Conservation (phyloP, 73 alveolate species). For the Paramecium primaurelia region DNA sequence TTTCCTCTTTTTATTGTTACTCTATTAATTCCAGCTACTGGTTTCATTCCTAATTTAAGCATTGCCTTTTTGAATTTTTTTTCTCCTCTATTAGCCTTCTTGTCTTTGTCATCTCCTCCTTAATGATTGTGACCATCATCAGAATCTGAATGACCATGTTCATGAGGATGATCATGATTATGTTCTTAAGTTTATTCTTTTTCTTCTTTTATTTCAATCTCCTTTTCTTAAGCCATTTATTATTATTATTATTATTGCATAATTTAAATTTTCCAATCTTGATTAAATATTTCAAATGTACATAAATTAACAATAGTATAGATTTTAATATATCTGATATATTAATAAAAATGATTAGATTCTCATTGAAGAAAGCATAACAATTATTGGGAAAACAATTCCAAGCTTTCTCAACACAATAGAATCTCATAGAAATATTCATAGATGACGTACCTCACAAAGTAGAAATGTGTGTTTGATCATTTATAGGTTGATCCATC, state of each 20-base stretch:
- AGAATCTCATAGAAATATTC: conserved; percentile 16
- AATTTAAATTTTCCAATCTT: background rate
- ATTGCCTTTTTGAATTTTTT: conserved; percentile 96
- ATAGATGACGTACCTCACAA: conserved; percentile 35
- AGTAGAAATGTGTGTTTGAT: background rate
- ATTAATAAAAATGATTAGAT: background rate
- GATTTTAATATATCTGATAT: background rate
- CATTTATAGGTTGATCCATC: conserved; percentile 64
- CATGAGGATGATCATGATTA: conserved; percentile 21
- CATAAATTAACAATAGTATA: background rate
- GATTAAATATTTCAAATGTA: background rate
- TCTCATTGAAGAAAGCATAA: background rate
- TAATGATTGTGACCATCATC: conserved; percentile 63
- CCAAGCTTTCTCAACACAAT: conserved; percentile 15
- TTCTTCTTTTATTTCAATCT: background rate
- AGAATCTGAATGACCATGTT: conserved; percentile 27
- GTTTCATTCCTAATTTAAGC: conserved; percentile 92
- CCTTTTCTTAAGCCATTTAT: conserved; percentile 28
- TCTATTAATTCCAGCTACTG: conserved; percentile 92
- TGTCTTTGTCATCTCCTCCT: conserved; percentile 67
- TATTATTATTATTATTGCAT: background rate
- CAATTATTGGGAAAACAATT: conserved; percentile 5
- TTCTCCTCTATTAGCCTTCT: conserved; percentile 93
- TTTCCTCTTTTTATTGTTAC: conserved; percentile 96
- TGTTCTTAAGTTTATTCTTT: conserved; percentile 9